Conservation (phyloP, 2,329 filamentous ascomycete species). For the Pseudogymnoascus sp. region DNA sequence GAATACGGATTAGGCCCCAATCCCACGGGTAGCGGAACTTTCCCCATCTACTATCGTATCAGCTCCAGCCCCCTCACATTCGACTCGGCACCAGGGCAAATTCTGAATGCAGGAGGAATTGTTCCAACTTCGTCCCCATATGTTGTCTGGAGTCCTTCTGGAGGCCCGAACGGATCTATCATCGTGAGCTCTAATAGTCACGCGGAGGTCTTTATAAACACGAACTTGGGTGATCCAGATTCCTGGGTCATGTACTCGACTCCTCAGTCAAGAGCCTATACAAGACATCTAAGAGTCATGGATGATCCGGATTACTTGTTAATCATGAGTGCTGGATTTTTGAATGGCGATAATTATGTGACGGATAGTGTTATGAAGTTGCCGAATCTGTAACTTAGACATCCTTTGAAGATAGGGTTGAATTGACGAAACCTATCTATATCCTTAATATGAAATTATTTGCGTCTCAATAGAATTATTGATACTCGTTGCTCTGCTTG, state of each 20-base stretch:
- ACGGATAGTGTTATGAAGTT: constrained; percentile 10
- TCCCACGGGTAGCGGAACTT: constrained; percentile 20
- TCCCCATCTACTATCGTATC: constrained; percentile 46
- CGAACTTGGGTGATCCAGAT: constrained; percentile 8
- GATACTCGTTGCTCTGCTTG: too few species aligned
- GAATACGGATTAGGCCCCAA: constrained; percentile 35
- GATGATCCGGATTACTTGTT: constrained; percentile 10
- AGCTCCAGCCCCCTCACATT: constrained; percentile 38
- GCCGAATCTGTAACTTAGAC: constrained; percentile 3
- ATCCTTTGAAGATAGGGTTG: not conserved
- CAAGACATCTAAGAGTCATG: constrained; percentile 11
- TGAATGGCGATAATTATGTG: constrained; percentile 10
- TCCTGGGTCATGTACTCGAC: constrained; percentile 8
- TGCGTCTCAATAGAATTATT: not conserved
- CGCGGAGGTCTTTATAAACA: constrained; percentile 10
- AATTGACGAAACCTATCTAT: not conserved
- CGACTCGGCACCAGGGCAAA: constrained; percentile 30
- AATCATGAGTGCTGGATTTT: constrained; percentile 10
- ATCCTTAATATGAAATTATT: not conserved
- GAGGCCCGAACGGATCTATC: constrained; percentile 39
- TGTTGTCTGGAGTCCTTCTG: constrained; percentile 41
- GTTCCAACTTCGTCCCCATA: constrained; percentile 39
- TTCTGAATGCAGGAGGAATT: constrained; percentile 36
- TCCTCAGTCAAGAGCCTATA: constrained; percentile 9
- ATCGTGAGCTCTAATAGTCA: constrained; percentile 30